Conservation (phyloP, 192 early-diverging fungal genomes). For the Backusella luteola region DNA sequence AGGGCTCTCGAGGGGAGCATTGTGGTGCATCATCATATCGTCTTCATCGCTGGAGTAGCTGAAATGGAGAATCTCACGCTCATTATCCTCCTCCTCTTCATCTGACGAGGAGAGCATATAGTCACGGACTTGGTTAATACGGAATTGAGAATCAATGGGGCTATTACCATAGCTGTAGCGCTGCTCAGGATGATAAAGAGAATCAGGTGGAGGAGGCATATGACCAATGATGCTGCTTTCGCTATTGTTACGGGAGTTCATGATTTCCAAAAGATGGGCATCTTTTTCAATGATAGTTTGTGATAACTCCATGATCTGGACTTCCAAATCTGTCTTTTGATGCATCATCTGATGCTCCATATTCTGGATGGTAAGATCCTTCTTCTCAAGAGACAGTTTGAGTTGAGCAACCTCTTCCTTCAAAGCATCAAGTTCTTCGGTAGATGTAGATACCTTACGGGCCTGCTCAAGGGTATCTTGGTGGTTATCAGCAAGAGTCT, state of each 20-base stretch:
- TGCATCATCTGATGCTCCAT: neutral
- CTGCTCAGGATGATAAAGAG: neutral
- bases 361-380: neutral
- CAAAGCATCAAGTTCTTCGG: neutral
- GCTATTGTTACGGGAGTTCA: slow-evolving; percentile 11
- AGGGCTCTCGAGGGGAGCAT: neutral
- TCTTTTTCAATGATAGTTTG: slow-evolving; percentile 12
- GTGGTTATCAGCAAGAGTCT: neutral
- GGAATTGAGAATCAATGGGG: neutral
- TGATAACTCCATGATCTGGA: neutral
- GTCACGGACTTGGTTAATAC: slow-evolving; percentile 1
- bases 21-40: neutral
- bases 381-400: neutral
- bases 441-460: neutral
- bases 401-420: neutral
- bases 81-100: neutral
- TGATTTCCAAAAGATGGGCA: slow-evolving; percentile 3
- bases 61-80: neutral
- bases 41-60: slow-evolving; percentile 14
- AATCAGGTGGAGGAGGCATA: slow-evolving; percentile 9
- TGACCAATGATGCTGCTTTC: neutral
- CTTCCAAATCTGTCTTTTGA: neutral
- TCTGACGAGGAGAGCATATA: slow-evolving; percentile 5
- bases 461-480: neutral
- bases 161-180: neutral